These are phyloP conservation scores for Thermomucor indicae-seudaticae DNA, from an alignment of 371 early-diverging fungal species.

Conservation along the genomic window DNA sequence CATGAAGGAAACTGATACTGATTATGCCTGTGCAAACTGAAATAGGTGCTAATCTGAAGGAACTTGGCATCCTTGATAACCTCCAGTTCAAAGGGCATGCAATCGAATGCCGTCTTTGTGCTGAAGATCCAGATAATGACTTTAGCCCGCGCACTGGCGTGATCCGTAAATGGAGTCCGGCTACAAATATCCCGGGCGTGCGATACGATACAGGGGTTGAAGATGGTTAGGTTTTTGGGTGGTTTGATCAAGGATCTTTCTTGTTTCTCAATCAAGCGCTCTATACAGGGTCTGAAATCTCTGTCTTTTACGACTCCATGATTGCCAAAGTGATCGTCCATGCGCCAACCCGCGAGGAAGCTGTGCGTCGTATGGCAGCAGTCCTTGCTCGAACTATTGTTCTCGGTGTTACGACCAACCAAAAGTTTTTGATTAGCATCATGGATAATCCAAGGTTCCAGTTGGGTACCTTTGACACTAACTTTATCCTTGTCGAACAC, in stretches of 20 bases:
- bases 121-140: slow-evolving; percentile 82
- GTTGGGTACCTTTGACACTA: slow-evolving; percentile 56
- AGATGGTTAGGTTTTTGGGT: slow-evolving; percentile 51
- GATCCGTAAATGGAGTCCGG: slow-evolving; percentile 78
- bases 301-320: slow-evolving; percentile 79
- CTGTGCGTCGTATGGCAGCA: slow-evolving; percentile 67
- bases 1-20: too few species aligned
- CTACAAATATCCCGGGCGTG: slow-evolving; percentile 61
- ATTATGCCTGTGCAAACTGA: background rate
- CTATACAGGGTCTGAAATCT: slow-evolving; percentile 74
- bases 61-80: slow-evolving; percentile 42
- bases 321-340: slow-evolving; percentile 86
- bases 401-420: slow-evolving; percentile 65
- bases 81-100: slow-evolving; percentile 67
- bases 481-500: slow-evolving; percentile 49
- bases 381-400: slow-evolving; percentile 63
- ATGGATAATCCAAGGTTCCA: slow-evolving; percentile 55
- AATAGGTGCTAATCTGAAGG: slow-evolving; percentile 34
- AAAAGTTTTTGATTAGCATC: slow-evolving; percentile 56
- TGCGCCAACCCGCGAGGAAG: slow-evolving; percentile 75
- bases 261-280: background rate
- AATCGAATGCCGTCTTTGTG: slow-evolving; percentile 81
- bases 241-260: too few species aligned
- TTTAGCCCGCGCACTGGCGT: slow-evolving; percentile 78
- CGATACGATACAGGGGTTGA: slow-evolving; percentile 82